Evolutionary conservation across 1,139 yeast genomes (phyloP).

Genomic region (Blastobotrys aristatus): DNA sequence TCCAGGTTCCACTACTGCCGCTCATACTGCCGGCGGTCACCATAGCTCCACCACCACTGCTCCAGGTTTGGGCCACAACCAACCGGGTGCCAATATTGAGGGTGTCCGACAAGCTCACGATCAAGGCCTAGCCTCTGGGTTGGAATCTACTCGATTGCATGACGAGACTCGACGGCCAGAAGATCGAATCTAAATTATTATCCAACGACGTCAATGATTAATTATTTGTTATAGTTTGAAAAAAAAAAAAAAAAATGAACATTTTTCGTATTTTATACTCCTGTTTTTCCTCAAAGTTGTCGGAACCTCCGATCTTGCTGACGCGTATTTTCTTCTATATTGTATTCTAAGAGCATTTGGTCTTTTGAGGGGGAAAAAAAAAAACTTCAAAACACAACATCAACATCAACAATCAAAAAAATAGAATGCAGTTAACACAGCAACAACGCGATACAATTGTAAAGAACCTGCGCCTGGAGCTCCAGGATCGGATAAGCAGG

Average conservation of each 20-base stretch:
- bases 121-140: not conserved
- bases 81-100: not conserved
- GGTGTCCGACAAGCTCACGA: not conserved
- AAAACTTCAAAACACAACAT: conserved; percentile 1
- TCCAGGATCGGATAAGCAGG: conserved; percentile 28
- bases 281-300: not conserved
- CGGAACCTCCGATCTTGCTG: too few species aligned
- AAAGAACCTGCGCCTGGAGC: conserved; percentile 16
- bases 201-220: not conserved
- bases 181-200: not conserved
- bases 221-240: not conserved
- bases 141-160: not conserved
- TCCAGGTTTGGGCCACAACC: not conserved
- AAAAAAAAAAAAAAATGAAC: not conserved
- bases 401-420: conserved; percentile 1
- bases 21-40: not conserved
- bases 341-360: too few species aligned
- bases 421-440: conserved; percentile 9
- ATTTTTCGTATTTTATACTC: not conserved
- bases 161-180: not conserved
- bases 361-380: too few species aligned
- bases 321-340: too few species aligned
- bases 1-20: not conserved
- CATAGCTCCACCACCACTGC: not conserved
- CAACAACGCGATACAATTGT: conserved; percentile 30